phyloP scores from a whole-genome alignment of 164 flowering plant genomes.

The Euptelea pleiosperma region DNA sequence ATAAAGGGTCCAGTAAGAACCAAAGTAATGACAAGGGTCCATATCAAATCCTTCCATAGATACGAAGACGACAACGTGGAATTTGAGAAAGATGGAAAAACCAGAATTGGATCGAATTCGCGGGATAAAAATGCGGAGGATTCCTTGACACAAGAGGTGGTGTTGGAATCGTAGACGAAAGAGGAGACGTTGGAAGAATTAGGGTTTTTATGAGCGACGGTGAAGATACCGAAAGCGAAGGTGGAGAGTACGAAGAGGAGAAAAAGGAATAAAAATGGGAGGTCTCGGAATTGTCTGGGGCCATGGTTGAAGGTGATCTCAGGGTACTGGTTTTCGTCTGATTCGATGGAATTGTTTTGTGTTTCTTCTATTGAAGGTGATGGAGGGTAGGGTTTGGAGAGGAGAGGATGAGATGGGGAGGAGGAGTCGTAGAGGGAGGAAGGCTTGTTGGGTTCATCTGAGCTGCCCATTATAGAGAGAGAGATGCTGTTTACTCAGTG shows the following conservation, averaged over 20 bases:
- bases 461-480: slow-evolving; percentile 37
- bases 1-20: slow-evolving; percentile 61
- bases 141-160: slow-evolving; percentile 52
- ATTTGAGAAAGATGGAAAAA: neutral
- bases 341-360: slow-evolving; percentile 22
- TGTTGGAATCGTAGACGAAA: slow-evolving; percentile 40
- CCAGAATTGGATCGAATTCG: neutral
- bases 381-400: slow-evolving; percentile 48
- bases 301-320: slow-evolving; percentile 74
- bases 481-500: no score
- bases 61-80: slow-evolving; percentile 13
- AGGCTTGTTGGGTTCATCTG: slow-evolving; percentile 36
- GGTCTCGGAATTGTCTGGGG: slow-evolving; percentile 65
- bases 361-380: slow-evolving; percentile 17
- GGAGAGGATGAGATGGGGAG: slow-evolving; percentile 57
- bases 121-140: neutral
- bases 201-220: slow-evolving; percentile 51
- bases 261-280: slow-evolving; percentile 71
- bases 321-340: slow-evolving; percentile 58
- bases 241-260: slow-evolving; percentile 56
- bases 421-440: slow-evolving; percentile 29
- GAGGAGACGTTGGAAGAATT: slow-evolving; percentile 45
- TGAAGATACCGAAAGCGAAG: slow-evolving; percentile 79
- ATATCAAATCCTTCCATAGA: slow-evolving; percentile 47
- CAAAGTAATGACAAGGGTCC: slow-evolving; percentile 76